A percentile compares a stretch with the other conserved stretches of the same genome.
These are phyloP conservation scores for Moniliella sp. DNA, from an alignment of 1,284 basidiomycete genomes.

Conservation along the genomic window DNA sequence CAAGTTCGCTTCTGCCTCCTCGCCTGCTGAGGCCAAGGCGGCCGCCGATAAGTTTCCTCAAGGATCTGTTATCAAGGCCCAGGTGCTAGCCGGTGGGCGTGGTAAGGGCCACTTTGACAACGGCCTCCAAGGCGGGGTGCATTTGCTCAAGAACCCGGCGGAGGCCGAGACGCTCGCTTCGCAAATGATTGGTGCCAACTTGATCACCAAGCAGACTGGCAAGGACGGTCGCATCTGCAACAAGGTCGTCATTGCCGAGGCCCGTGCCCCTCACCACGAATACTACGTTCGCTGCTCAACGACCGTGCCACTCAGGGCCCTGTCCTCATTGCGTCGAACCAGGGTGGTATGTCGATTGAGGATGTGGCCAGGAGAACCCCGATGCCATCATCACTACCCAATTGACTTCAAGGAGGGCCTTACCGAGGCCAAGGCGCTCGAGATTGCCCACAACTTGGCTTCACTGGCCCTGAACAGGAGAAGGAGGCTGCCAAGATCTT, in stretches of 20 bases:
- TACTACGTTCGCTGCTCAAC: constrained; percentile 94
- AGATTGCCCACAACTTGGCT: constrained; percentile 74
- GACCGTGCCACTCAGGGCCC: constrained; percentile 73
- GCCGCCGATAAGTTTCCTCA: constrained; percentile 65
- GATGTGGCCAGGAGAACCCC: constrained; percentile 92
- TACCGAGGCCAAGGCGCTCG: constrained; percentile 49
- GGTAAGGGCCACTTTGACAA: constrained; percentile 94
- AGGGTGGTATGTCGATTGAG: constrained; percentile 65
- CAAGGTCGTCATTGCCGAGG: constrained; percentile 93
- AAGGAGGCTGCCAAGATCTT: constrained; percentile 77
- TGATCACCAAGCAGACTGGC: constrained; percentile 98
- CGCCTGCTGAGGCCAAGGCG: constrained; percentile 67
- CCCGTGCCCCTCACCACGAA: constrained; percentile 76
- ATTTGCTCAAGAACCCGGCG: constrained; percentile 70
- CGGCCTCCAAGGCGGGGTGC: constrained; percentile 90
- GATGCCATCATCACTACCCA: constrained; percentile 85
- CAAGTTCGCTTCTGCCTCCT: constrained; percentile 64
- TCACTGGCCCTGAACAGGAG: constrained; percentile 52
- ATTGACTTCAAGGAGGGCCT: constrained; percentile 73
- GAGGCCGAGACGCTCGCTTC: constrained; percentile 67
- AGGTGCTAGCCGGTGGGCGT: constrained; percentile 91
- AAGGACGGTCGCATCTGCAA: constrained; percentile 79
- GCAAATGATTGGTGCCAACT: constrained; percentile 82
- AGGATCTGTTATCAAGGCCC: constrained; percentile 57
- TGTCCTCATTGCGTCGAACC: constrained; percentile 76